phyloP scores from a whole-genome alignment of 225 moss, liverwort and hornwort species.

The Takakia lepidozioides region DNA sequence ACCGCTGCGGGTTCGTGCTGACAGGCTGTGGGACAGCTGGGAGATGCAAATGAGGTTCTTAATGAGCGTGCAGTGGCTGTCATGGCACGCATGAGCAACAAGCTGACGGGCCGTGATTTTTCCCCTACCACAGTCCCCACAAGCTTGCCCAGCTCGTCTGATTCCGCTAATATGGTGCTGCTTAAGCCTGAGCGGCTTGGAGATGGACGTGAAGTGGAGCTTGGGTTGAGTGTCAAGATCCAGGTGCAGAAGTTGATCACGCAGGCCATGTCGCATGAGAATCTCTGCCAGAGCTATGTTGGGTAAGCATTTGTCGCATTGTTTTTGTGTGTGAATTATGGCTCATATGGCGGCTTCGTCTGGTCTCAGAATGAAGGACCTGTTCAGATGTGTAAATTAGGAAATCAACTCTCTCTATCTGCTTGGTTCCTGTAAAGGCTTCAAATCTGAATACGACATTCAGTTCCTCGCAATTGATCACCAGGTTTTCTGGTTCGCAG shows the following conservation, averaged over 20 bases:
- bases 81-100: conserved; percentile 97
- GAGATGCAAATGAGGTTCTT: conserved; percentile 89
- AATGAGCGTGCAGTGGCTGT: conserved; percentile 91
- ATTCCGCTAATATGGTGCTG: conserved; percentile 34
- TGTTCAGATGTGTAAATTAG: neutral
- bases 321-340: neutral
- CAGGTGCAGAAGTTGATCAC: conserved; percentile 91
- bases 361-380: too few relatives aligned
- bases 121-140: too few relatives aligned
- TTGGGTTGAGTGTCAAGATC: conserved; percentile 63
- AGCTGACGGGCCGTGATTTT: conserved; percentile 91
- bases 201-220: conserved; percentile 66
- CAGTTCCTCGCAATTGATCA: neutral
- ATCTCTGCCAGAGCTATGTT: conserved; percentile 98
- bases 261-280: conserved; percentile 89
- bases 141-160: too few relatives aligned
- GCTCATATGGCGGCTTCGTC: neutral
- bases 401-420: neutral
- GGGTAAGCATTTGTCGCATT: conserved; percentile 40
- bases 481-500: conserved; percentile 35
- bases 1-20: too few relatives aligned
- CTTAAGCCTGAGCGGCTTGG: conserved; percentile 40
- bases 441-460: neutral
- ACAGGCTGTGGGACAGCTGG: conserved; percentile 81
- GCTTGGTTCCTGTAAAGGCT: neutral